Conservation (phyloP, 306 rosid species). For the Amphicarpaea edgeworthii region DNA sequence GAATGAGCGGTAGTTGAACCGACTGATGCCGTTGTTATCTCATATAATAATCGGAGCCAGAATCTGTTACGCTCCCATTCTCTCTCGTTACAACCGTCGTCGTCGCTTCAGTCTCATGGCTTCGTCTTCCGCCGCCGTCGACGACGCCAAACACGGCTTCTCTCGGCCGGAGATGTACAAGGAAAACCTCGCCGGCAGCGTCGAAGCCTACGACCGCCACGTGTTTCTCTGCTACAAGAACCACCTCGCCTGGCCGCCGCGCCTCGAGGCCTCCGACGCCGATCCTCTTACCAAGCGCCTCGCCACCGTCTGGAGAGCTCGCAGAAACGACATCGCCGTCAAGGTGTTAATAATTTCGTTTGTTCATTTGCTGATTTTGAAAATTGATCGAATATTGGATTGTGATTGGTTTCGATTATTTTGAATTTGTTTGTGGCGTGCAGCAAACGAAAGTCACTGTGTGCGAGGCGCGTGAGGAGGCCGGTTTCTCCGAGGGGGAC, state of each 20-base stretch:
- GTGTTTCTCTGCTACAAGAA: slow-evolving; percentile 86
- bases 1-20: not conserved
- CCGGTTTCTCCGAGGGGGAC: slow-evolving; percentile 71
- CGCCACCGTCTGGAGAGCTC: slow-evolving; percentile 59
- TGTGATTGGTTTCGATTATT: not conserved
- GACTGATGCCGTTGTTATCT: slow-evolving; percentile 20
- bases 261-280: slow-evolving; percentile 71
- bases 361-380: not conserved
- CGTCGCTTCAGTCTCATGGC: slow-evolving; percentile 49
- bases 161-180: slow-evolving; percentile 82
- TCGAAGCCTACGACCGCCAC: slow-evolving; percentile 81
- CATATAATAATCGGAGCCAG: not conserved
- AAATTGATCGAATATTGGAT: no score
- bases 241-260: slow-evolving; percentile 72
- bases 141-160: slow-evolving; percentile 73
- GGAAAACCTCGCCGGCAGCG: slow-evolving; percentile 72
- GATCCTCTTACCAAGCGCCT: slow-evolving; percentile 77
- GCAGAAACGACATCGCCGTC: slow-evolving; percentile 61
- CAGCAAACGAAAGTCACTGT: slow-evolving; percentile 77
- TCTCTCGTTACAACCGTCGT: slow-evolving; percentile 7
- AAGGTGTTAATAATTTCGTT: slow-evolving; percentile 37
- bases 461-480: slow-evolving; percentile 72
- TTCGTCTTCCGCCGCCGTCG: slow-evolving; percentile 51
- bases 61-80: not conserved
- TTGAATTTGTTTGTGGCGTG: slow-evolving; percentile 1